Evolutionary conservation across 345 rosid genomes (phyloP), one percentile per base, ranked within the genome.

Genomic region (Excoecaria cochinchinensis): DNA sequence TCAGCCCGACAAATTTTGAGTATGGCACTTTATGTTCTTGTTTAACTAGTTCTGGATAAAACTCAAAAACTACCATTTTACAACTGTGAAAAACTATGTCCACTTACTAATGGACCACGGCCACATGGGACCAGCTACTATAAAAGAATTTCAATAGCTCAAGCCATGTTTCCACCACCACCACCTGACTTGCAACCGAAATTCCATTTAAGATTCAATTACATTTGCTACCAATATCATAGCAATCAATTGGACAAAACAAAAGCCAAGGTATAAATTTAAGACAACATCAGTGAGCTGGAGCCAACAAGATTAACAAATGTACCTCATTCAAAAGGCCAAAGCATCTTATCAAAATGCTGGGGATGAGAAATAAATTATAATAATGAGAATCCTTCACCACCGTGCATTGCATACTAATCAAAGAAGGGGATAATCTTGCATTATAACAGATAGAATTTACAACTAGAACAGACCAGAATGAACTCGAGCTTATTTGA

Each of bases 401-500:
- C 31, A 31, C 31, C 31, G 2, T 31, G 31, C 31, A 31, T 31
- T 31, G 31, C 31, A 31, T 31, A 31, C 31, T 31, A 31, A 31
- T 31, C 31, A 31, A 31, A 31, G 31, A 31, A 51, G 46, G n/a
- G 3, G 31, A 44, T 24, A 8, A 60, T 72, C 39, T 8, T 40
- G 36, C 24, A 77, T 74, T 68, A 81, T 69, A 81, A 76, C 19
- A 74, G 62, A 51, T 71, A 31, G 24, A n/a, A 60, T 75, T 61
- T 76, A 78, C 80, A 79, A 50, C 17, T 9, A 40, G 19, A 69
- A 67, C 79, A 77, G 17, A 55, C 50, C 64, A 69, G 25, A 77
- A 64, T 67, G 10, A 36, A 14, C 61, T 46, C 21, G 36, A 56
- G 60, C 67, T 57, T 42, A 53, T 74, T 65, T 65, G 77, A 22